These are phyloP conservation scores for Phaffomyces antillensis DNA, from an alignment of 805 yeast species.

Conservation along the genomic window DNA sequence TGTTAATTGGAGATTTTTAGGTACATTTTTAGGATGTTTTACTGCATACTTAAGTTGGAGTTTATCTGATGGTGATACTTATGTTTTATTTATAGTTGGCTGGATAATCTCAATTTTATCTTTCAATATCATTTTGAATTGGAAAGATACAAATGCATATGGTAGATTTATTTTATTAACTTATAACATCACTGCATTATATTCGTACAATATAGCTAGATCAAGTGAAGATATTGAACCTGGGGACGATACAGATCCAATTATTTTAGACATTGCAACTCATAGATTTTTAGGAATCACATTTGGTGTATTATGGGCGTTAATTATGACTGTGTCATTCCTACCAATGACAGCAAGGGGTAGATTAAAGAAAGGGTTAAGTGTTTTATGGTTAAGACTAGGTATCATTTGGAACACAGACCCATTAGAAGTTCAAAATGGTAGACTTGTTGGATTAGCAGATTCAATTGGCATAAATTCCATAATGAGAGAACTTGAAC, in stretches of 20 bases:
- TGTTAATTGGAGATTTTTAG: slow-evolving; percentile 63
- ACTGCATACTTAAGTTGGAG: slow-evolving; percentile 57
- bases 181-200: slow-evolving; percentile 71
- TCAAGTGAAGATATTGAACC: slow-evolving; percentile 45
- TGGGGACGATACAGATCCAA: slow-evolving; percentile 67
- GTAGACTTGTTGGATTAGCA: slow-evolving; percentile 18
- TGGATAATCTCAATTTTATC: slow-evolving; percentile 32
- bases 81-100: slow-evolving; percentile 44
- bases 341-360: slow-evolving; percentile 74
- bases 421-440: slow-evolving; percentile 42
- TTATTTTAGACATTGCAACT: slow-evolving; percentile 66
- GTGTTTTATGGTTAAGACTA: slow-evolving; percentile 69
- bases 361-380: slow-evolving; percentile 55
- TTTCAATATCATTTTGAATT: slow-evolving; percentile 52
- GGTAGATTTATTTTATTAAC: slow-evolving; percentile 69
- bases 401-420: slow-evolving; percentile 79
- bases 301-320: slow-evolving; percentile 72
- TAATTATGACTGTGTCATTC: slow-evolving; percentile 55
- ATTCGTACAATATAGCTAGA: slow-evolving; percentile 60
- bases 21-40: slow-evolving; percentile 67
- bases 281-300: slow-evolving; percentile 71
- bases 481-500: slow-evolving; percentile 53
- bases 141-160: slow-evolving; percentile 55
- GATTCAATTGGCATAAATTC: slow-evolving; percentile 38
- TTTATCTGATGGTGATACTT: slow-evolving; percentile 46